These are phyloP conservation scores for Monosporascus sp. DNA, from an alignment of 2,329 filamentous ascomycete species.

Conservation along the genomic window DNA sequence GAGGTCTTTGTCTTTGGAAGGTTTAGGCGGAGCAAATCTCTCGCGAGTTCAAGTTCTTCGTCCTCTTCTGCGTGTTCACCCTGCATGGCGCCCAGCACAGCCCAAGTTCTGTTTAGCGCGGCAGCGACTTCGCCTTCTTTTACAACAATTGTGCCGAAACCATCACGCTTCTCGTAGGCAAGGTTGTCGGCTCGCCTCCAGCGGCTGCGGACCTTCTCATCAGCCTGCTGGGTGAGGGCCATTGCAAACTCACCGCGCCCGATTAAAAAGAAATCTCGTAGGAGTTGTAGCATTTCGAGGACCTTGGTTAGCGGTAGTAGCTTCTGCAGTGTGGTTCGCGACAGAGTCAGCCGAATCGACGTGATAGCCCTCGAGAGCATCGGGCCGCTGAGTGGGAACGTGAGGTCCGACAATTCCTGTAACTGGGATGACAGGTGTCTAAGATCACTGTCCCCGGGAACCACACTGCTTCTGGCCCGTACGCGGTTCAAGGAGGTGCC, in stretches of 20 bases:
- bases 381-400: conserved; percentile 67
- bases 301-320: conserved; percentile 74
- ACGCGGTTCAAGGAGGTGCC: conserved; percentile 86
- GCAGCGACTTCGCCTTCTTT: conserved; percentile 84
- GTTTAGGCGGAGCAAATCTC: conserved; percentile 65
- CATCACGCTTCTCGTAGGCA: conserved; percentile 51
- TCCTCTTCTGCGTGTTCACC: conserved; percentile 69
- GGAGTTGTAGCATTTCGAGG: conserved; percentile 66
- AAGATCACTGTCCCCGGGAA: conserved; percentile 43
- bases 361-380: conserved; percentile 68
- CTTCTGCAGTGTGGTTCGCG: conserved; percentile 75
- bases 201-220: conserved; percentile 69
- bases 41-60: conserved; percentile 76
- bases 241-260: conserved; percentile 88
- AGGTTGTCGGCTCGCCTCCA: conserved; percentile 60
- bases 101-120: conserved; percentile 72
- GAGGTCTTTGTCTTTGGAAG: conserved; percentile 44
- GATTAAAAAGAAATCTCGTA: conserved; percentile 83
- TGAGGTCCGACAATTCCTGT: conserved; percentile 59
- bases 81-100: conserved; percentile 69
- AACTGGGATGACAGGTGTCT: conserved; percentile 65
- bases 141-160: conserved; percentile 59
- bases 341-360: conserved; percentile 73
- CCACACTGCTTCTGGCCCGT: conserved; percentile 46
- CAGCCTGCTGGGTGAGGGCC: conserved; percentile 77